A percentile compares a stretch with the other conserved stretches of the same genome.
Evolutionary conservation across 805 yeast species (phyloP).

Genomic region (Kodamaea hsintzibuensis): DNA sequence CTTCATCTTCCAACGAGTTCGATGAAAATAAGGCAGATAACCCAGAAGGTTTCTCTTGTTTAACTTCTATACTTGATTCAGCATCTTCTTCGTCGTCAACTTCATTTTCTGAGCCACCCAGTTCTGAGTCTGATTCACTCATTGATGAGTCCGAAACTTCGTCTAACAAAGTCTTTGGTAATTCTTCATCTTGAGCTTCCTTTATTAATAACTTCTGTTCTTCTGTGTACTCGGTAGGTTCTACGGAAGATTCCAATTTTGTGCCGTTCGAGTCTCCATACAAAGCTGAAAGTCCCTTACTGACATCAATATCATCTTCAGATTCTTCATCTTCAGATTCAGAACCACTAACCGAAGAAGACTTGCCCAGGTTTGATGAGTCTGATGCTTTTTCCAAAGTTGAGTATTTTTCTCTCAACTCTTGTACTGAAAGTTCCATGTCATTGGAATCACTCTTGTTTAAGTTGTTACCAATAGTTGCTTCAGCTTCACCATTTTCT

Average conservation of each 20-base stretch:
- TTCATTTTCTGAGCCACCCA: not conserved
- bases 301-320: slow-evolving; percentile 11
- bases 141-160: slow-evolving; percentile 16
- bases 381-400: slow-evolving; percentile 33
- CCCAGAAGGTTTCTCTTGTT: not conserved
- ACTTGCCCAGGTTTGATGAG: slow-evolving; percentile 6
- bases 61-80: not conserved
- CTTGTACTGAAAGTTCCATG: slow-evolving; percentile 53
- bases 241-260: not conserved
- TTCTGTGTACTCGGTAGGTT: slow-evolving; percentile 28
- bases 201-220: slow-evolving; percentile 34
- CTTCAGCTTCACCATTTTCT: slow-evolving; percentile 12
- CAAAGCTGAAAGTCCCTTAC: slow-evolving; percentile 25
- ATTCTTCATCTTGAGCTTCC: slow-evolving; percentile 1
- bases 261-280: slow-evolving; percentile 14
- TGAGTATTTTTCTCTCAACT: slow-evolving; percentile 57
- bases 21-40: slow-evolving; percentile 10
- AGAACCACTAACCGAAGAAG: slow-evolving; percentile 13
- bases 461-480: not conserved
- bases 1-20: slow-evolving; percentile 5
- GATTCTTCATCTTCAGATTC: slow-evolving; percentile 18
- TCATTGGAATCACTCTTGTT: slow-evolving; percentile 30
- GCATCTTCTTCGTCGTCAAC: not conserved
- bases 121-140: slow-evolving; percentile 1
- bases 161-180: slow-evolving; percentile 9